These are phyloP conservation scores for Coniophora puteana DNA, from an alignment of 1,284 basidiomycete genomes.

Conservation along the genomic window DNA sequence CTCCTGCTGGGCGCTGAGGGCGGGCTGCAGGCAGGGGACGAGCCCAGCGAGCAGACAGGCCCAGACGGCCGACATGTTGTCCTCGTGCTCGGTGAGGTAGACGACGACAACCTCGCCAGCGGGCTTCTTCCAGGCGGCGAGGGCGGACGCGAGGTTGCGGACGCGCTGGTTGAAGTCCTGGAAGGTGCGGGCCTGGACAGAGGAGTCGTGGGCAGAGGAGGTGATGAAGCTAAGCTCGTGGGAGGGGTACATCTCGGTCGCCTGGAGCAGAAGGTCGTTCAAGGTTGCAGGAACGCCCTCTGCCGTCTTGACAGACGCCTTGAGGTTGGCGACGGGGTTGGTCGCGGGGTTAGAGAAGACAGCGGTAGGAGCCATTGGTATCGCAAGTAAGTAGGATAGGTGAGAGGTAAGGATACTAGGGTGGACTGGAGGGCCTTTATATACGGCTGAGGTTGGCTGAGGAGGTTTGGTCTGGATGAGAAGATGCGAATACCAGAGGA, in stretches of 20 bases:
- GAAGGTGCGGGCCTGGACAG: slow-evolving; percentile 10
- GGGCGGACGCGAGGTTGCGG: slow-evolving; percentile 7
- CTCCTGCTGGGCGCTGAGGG: slow-evolving; percentile 7
- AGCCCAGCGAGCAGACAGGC: slow-evolving; percentile 10
- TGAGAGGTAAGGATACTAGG: too few species aligned
- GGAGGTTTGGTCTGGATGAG: too few species aligned
- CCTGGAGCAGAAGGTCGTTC: background rate
- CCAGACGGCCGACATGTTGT: slow-evolving; percentile 11
- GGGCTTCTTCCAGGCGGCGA: slow-evolving; percentile 4
- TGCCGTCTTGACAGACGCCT: too few species aligned
- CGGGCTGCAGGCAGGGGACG: slow-evolving; percentile 9
- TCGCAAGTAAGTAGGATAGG: too few species aligned
- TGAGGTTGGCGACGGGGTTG: too few species aligned
- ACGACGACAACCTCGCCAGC: slow-evolving; percentile 6
- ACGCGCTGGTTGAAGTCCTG: slow-evolving; percentile 9
- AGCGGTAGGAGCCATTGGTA: too few species aligned
- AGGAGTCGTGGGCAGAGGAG: slow-evolving; percentile 12
- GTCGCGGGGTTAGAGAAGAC: too few species aligned
- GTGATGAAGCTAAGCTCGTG: slow-evolving; percentile 12
- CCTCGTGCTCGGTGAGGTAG: slow-evolving; percentile 10
- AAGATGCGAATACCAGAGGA: too few species aligned
- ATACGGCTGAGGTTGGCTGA: too few species aligned
- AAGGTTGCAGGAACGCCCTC: too few species aligned
- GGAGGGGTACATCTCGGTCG: background rate
- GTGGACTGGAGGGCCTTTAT: too few species aligned